Conservation (phyloP, 352 stramenopile genomes). For the Globisporangium paroecandrum region DNA sequence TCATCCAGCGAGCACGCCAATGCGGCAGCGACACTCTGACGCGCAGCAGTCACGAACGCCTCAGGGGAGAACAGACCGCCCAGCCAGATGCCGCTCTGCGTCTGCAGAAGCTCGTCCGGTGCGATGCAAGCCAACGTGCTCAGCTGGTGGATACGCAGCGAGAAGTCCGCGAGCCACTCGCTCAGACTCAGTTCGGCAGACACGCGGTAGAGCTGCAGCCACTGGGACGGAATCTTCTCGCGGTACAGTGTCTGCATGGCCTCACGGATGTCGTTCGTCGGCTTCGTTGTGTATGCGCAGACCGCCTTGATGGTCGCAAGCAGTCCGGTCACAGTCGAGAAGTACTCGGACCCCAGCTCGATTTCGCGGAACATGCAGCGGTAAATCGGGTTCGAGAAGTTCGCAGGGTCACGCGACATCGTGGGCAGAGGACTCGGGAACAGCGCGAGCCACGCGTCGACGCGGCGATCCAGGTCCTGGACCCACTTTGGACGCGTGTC, state of each 20-base stretch:
- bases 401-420: constrained; percentile 42
- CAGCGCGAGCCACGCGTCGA: constrained; percentile 54
- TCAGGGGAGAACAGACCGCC: constrained; percentile 92
- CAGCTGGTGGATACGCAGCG: constrained; percentile 67
- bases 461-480: constrained; percentile 69
- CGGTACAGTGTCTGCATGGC: constrained; percentile 75
- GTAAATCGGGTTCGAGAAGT: constrained; percentile 88
- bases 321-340: constrained; percentile 64
- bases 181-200: constrained; percentile 54
- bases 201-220: constrained; percentile 56
- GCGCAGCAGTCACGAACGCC: constrained; percentile 89
- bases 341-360: constrained; percentile 60
- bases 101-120: constrained; percentile 34
- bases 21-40: constrained; percentile 83
- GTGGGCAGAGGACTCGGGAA: constrained; percentile 48
- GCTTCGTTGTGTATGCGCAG: constrained; percentile 80
- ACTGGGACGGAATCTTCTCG: constrained; percentile 63
- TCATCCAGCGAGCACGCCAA: constrained; percentile 87
- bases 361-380: constrained; percentile 90
- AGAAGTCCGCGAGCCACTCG: constrained; percentile 86
- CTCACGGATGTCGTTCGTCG: constrained; percentile 84
- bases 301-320: constrained; percentile 71
- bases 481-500: constrained; percentile 79
- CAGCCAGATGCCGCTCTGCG: constrained; percentile 73
- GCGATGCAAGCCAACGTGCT: constrained; percentile 40